Evolutionary conservation across 1,284 basidiomycete genomes (phyloP), one percentile per base, ranked within the genome.

Genomic region (Microbotryum silenes-acaulis): DNA sequence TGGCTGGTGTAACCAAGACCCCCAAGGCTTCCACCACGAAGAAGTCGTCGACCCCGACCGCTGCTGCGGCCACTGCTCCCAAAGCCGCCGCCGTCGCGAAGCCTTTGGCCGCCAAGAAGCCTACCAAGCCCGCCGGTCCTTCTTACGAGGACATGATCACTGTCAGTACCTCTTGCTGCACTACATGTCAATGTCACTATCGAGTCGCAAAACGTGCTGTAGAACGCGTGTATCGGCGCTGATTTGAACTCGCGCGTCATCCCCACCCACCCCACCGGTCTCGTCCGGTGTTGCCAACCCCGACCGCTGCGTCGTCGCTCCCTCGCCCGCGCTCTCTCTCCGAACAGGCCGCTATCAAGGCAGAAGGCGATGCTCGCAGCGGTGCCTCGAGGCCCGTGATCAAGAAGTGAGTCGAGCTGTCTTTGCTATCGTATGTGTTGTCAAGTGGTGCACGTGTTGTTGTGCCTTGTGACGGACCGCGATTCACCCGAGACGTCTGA

Each of bases 391-490:
- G 65, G 20, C 62, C 57, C 5, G 46, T 47, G 7, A 67, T 64
- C 56, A 67, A 67, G 62, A 67, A 64, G 65, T 67, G 53, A 55
- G 65, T 61, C 18, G n/a, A 6, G 21, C 27, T 14, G n/a, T 20
- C 44, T 29, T 33, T 16, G n/a, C 29, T 37, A 42, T 42, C 14
- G 14, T 42, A 29, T 47, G 33, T 31, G 55, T 18, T 31, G 55
- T 18, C 55, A 6, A 55, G 23, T 20, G 20, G 27, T 20, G 54
- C 3, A 21, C 45, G 33, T 14, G 16, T 37, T 37, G 6, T 42
- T 42, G 37, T 42, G 37, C 37, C 37, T 42, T 42, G 9, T 18
- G 14, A 31, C 37, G 37, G 37, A 10, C 37, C 14, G 37, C 37
- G 31, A 42, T 42, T 18, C 12, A 42, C 37, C 4, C 37, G 37